Conservation (phyloP, 352 stramenopile species). For the Globisporangium solare region DNA sequence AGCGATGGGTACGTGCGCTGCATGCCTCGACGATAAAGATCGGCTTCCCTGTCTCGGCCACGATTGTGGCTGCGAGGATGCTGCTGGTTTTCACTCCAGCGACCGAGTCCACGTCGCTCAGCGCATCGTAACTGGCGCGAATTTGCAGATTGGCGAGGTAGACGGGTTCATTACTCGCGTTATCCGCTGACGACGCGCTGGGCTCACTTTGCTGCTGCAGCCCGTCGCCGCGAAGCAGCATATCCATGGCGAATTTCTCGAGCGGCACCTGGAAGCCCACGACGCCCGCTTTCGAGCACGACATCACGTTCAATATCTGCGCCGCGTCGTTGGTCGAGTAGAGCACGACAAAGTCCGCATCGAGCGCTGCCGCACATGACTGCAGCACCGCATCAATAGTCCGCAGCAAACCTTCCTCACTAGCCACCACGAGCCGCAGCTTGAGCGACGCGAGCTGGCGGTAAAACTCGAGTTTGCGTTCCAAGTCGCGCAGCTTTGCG, state of each 20-base stretch:
- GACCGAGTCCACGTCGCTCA: conserved; percentile 41
- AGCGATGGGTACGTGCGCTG: conserved; percentile 25
- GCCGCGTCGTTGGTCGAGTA: conserved; percentile 45
- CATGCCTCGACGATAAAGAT: conserved; percentile 62
- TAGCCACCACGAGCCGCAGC: conserved; percentile 34
- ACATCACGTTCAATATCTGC: conserved; percentile 36
- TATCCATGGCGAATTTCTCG: conserved; percentile 44
- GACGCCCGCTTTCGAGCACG: conserved; percentile 38
- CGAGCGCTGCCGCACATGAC: conserved; percentile 29
- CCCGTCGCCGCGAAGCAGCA: conserved; percentile 27
- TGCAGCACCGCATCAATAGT: conserved; percentile 39
- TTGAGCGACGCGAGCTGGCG: conserved; percentile 45
- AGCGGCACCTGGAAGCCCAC: conserved; percentile 46
- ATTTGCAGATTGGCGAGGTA: conserved; percentile 46
- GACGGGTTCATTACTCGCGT: conserved; percentile 14
- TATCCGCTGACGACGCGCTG: too few relatives aligned
- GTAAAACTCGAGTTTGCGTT: conserved; percentile 58
- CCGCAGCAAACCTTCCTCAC: conserved; percentile 38
- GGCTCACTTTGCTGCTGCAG: background rate
- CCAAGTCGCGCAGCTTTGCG: conserved; percentile 24
- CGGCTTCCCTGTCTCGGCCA: conserved; percentile 40
- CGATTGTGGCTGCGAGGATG: conserved; percentile 27
- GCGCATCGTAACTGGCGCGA: conserved; percentile 29
- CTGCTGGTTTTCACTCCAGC: conserved; percentile 21
- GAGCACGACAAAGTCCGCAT: conserved; percentile 44